A percentile compares a stretch with the other conserved stretches of the same genome.
Conservation (phyloP, 2,329 filamentous ascomycete genomes). For the Stagonosporopsis cucurbitacearum region DNA sequence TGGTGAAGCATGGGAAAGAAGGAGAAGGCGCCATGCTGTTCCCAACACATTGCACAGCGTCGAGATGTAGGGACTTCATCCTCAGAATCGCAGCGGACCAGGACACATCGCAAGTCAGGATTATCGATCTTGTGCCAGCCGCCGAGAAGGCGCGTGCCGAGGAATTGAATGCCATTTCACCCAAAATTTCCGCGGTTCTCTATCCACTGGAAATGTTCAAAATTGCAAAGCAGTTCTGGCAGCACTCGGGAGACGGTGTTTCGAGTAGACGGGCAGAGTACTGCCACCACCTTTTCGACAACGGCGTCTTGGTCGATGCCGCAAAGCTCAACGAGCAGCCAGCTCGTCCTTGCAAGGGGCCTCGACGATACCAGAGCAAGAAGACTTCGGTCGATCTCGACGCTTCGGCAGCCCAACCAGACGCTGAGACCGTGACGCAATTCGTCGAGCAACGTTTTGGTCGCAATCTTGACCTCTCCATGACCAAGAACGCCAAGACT, state of each 20-base stretch:
- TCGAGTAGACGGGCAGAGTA: constrained; percentile 93
- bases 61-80: constrained; percentile 77
- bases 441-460: constrained; percentile 96
- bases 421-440: constrained; percentile 53
- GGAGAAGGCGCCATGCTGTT: constrained; percentile 81
- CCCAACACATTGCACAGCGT: constrained; percentile 72
- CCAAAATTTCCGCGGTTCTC: constrained; percentile 64
- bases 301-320: constrained; percentile 67
- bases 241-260: constrained; percentile 90
- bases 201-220: constrained; percentile 71
- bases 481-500: constrained; percentile 81
- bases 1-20: constrained; percentile 66
- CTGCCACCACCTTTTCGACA: constrained; percentile 75
- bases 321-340: constrained; percentile 44
- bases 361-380: constrained; percentile 76
- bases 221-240: constrained; percentile 94
- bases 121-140: constrained; percentile 70
- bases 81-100: constrained; percentile 62
- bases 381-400: constrained; percentile 56
- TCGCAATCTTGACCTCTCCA: constrained; percentile 80
- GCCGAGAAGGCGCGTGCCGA: constrained; percentile 59
- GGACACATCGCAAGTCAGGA: constrained; percentile 57
- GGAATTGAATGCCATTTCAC: constrained; percentile 52
- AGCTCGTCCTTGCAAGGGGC: constrained; percentile 67
- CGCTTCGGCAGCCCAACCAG: constrained; percentile 18